These are phyloP conservation scores for Chytridiales sp. DNA, from an alignment of 371 early-diverging fungal species.

Conservation along the genomic window DNA sequence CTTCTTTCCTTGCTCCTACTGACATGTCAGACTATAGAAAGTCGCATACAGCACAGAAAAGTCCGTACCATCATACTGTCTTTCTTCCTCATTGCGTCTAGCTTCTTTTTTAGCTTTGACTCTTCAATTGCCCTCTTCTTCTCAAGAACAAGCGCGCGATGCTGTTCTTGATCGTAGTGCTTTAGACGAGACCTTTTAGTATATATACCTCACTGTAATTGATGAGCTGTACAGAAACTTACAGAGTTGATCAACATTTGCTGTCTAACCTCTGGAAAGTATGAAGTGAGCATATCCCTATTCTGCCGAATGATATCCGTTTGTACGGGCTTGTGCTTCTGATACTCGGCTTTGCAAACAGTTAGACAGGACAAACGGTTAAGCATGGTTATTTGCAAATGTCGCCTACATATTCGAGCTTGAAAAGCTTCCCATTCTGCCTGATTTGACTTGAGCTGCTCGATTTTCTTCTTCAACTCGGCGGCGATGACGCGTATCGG, in stretches of 20 bases:
- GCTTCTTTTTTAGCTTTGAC: constrained; percentile 22
- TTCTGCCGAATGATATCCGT: constrained; percentile 38
- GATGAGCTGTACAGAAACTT: neutral
- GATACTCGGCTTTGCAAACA: constrained; percentile 30
- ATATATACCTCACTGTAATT: neutral
- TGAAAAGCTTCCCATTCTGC: constrained; percentile 53
- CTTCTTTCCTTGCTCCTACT: constrained; percentile 28
- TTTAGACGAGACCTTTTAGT: constrained; percentile 1
- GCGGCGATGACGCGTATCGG: constrained; percentile 46
- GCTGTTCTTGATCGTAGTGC: constrained; percentile 28
- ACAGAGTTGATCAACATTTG: constrained; percentile 5
- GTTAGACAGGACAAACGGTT: neutral
- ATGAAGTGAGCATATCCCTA: constrained; percentile 13
- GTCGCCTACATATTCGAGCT: constrained; percentile 27
- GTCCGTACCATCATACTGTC: constrained; percentile 27
- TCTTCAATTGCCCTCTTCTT: constrained; percentile 35
- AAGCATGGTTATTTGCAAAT: neutral
- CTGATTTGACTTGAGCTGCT: constrained; percentile 45
- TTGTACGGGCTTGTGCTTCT: constrained; percentile 17
- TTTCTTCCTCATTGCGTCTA: constrained; percentile 38
- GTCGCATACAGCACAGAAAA: neutral
- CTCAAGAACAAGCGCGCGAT: constrained; percentile 28
- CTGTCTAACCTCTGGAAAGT: constrained; percentile 20
- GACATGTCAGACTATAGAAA: neutral
- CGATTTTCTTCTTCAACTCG: constrained; percentile 47